Conservation (phyloP, 495 filamentous ascomycete species). For the Annulohypoxylon bovei region DNA sequence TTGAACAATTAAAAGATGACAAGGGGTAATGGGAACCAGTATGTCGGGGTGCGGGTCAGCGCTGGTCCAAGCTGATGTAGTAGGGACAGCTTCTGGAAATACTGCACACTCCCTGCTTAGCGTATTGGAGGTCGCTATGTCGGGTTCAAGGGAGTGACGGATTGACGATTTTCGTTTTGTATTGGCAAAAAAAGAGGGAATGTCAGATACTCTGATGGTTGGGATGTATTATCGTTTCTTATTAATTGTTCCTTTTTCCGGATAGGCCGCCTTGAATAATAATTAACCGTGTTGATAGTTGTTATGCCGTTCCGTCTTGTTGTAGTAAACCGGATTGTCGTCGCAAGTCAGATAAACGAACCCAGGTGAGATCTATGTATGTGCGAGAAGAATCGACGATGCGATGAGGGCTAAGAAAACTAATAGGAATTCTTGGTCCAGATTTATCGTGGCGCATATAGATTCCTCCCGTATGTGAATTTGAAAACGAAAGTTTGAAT, state of each 20-base stretch:
- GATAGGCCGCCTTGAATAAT: slow-evolving; percentile 4
- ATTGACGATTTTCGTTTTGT: slow-evolving; percentile 38
- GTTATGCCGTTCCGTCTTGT: slow-evolving; percentile 12
- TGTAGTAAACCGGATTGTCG: slow-evolving; percentile 1
- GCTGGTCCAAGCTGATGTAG: slow-evolving; percentile 42
- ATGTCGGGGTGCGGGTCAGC: slow-evolving; percentile 46
- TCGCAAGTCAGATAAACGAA: slow-evolving; percentile 26
- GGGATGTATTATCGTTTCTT: slow-evolving; percentile 22
- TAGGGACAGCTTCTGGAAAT: slow-evolving; percentile 47
- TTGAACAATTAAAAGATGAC: slow-evolving; percentile 45
- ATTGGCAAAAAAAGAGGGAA: slow-evolving; percentile 14
- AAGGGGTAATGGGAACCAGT: slow-evolving; percentile 45
- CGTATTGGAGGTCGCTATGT: slow-evolving; percentile 42
- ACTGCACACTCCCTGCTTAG: slow-evolving; percentile 47
- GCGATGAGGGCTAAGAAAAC: slow-evolving; percentile 22
- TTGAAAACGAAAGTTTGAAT: slow-evolving; percentile 34
- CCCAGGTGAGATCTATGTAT: slow-evolving; percentile 18
- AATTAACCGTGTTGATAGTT: slow-evolving; percentile 16
- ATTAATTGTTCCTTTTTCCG: slow-evolving; percentile 10
- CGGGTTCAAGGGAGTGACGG: slow-evolving; percentile 49
- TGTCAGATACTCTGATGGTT: slow-evolving; percentile 12
- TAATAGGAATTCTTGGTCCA: slow-evolving; percentile 24
- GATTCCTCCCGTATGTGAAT: slow-evolving; percentile 24
- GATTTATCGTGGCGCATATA: slow-evolving; percentile 19
- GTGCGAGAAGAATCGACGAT: slow-evolving; percentile 27